Evolutionary conservation across 169 alveolate species (phyloP).

Genomic region (Perkinsus chesapeaki): DNA sequence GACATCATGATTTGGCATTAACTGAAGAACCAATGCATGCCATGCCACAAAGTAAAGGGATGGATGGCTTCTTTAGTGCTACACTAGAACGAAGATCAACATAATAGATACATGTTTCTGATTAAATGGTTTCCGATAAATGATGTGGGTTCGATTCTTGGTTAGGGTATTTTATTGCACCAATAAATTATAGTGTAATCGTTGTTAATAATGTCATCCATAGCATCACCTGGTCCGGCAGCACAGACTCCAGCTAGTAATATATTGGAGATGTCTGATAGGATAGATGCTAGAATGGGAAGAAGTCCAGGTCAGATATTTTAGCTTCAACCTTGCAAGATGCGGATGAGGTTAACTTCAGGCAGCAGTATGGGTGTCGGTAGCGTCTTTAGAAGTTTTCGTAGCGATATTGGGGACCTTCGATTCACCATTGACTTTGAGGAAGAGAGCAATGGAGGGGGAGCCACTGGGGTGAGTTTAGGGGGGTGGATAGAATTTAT

Average conservation of each 20-base stretch:
- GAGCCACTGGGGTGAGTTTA: not conserved
- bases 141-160: not conserved
- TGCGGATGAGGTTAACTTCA: not conserved
- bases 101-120: not conserved
- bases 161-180: no score
- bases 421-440: not conserved
- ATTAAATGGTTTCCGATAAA: not conserved
- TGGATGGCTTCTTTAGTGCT: slow-evolving; percentile 88
- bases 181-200: no score
- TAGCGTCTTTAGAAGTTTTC: not conserved
- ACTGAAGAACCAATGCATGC: slow-evolving; percentile 68
- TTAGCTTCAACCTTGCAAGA: not conserved
- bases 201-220: not conserved
- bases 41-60: slow-evolving; percentile 77
- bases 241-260: not conserved
- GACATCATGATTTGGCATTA: slow-evolving; percentile 48
- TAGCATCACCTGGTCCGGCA: not conserved
- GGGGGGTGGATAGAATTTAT: not conserved
- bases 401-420: not conserved
- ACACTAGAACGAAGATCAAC: slow-evolving; percentile 38
- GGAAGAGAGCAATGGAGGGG: not conserved
- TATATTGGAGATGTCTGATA: not conserved
- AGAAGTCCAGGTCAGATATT: not conserved
- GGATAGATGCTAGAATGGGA: not conserved
- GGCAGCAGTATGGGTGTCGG: not conserved